Percentiles rank a stretch among this genome's conserved stretches.
phyloP scores from a whole-genome alignment of 805 yeast species.

The Metschnikowia cubensis region DNA sequence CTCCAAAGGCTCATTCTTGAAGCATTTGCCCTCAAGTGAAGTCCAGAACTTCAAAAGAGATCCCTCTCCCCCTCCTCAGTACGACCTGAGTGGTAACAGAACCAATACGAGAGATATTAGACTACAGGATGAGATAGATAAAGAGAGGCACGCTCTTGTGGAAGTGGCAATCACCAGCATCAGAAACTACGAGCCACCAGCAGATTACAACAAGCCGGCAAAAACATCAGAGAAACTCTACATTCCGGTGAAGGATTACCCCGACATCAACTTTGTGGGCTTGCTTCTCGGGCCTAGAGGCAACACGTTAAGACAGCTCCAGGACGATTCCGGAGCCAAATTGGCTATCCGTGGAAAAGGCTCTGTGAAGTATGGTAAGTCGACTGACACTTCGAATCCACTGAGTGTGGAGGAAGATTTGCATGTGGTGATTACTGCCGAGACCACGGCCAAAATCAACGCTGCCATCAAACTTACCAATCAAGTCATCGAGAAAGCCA shows the following conservation, averaged over 20 bases:
- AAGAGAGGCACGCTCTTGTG: conserved; percentile 77
- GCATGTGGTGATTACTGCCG: conserved; percentile 85
- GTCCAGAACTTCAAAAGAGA: conserved; percentile 47
- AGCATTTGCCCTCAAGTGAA: conserved; percentile 43
- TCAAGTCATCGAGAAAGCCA: conserved; percentile 75
- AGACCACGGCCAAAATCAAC: conserved; percentile 68
- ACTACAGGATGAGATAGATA: conserved; percentile 50
- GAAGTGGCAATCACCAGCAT: conserved; percentile 67
- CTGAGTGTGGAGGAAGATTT: conserved; percentile 55
- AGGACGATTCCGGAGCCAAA: conserved; percentile 80
- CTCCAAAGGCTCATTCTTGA: conserved; percentile 30
- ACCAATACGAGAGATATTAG: conserved; percentile 76
- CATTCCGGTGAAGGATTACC: conserved; percentile 81
- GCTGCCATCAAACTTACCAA: conserved; percentile 73
- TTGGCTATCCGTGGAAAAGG: conserved; percentile 94
- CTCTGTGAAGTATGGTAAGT: conserved; percentile 87
- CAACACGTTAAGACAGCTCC: conserved; percentile 74
- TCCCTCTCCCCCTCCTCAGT: conserved; percentile 90
- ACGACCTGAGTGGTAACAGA: conserved; percentile 79
- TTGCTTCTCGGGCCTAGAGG: conserved; percentile 93
- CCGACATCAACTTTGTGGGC: conserved; percentile 91
- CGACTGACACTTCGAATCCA: conserved; percentile 20
- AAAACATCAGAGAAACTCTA: conserved; percentile 76
- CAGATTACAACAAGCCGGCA: conserved; percentile 65
- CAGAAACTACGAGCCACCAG: conserved; percentile 78